Conservation (phyloP, 2,329 filamentous ascomycete species). For the Paecilomyces formosus region DNA sequence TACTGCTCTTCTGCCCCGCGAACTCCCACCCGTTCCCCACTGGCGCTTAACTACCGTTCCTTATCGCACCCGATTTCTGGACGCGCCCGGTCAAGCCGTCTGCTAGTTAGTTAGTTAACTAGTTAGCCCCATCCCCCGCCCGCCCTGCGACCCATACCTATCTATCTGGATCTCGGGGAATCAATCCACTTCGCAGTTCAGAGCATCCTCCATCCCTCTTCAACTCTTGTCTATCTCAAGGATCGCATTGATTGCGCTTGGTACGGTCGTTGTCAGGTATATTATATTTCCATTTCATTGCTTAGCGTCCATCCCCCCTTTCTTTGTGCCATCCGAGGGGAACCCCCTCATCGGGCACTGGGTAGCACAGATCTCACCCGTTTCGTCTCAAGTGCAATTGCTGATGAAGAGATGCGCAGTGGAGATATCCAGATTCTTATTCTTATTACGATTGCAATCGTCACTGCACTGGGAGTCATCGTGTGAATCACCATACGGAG, state of each 20-base stretch:
- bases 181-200: neutral
- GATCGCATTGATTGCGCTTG: neutral
- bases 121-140: too few relatives aligned
- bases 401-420: neutral
- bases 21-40: neutral
- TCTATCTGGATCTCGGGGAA: neutral
- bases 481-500: neutral
- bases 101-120: too few relatives aligned
- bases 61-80: neutral
- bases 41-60: neutral
- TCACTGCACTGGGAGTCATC: too few relatives aligned
- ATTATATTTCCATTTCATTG: neutral
- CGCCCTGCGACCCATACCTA: neutral
- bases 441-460: neutral
- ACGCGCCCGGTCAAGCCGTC: neutral
- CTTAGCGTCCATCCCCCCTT: neutral
- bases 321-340: neutral
- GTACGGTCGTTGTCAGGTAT: neutral
- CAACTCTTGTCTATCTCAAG: neutral
- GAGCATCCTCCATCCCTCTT: neutral
- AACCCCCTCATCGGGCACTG: neutral
- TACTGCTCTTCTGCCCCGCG: neutral
- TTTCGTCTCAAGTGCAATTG: neutral
- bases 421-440: neutral
- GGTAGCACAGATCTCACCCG: neutral